phyloP scores from a whole-genome alignment of 1,284 basidiomycete species.

The Neolentinus lepideus region DNA sequence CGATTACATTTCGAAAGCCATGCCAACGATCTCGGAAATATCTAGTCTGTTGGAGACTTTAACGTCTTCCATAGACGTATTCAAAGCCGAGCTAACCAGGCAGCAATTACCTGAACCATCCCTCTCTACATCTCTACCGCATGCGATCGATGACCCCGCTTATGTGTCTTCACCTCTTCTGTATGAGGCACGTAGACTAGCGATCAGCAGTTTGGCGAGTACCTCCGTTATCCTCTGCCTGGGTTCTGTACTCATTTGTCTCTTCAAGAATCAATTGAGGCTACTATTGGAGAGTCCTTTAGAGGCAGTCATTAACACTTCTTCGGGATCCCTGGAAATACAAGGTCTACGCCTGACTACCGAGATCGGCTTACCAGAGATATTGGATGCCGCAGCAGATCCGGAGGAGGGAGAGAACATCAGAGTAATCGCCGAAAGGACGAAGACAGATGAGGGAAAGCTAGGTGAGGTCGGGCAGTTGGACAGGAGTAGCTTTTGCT shows the following conservation, averaged over 20 bases:
- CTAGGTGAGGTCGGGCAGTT: background rate
- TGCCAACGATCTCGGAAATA: background rate
- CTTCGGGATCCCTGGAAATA: background rate
- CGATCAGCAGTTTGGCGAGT: background rate
- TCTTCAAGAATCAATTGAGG: background rate
- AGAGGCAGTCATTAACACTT: background rate
- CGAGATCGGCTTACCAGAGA: background rate
- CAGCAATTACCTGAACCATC: background rate
- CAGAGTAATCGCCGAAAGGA: background rate
- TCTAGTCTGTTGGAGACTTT: background rate
- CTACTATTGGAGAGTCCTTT: background rate
- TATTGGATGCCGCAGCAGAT: background rate
- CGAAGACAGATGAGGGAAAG: background rate
- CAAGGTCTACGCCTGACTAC: background rate
- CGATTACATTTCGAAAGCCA: too few relatives aligned
- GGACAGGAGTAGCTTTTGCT: background rate
- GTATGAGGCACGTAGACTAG: conserved; percentile 1
- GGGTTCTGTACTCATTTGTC: background rate
- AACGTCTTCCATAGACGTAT: background rate
- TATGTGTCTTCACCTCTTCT: background rate
- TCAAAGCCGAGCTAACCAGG: background rate
- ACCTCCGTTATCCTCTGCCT: too few relatives aligned
- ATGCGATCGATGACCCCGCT: background rate
- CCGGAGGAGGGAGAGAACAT: background rate
- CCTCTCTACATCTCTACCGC: background rate